These are phyloP conservation scores for Fraxinus sp. DNA, from an alignment of 305 asterid species.

Conservation along the genomic window DNA sequence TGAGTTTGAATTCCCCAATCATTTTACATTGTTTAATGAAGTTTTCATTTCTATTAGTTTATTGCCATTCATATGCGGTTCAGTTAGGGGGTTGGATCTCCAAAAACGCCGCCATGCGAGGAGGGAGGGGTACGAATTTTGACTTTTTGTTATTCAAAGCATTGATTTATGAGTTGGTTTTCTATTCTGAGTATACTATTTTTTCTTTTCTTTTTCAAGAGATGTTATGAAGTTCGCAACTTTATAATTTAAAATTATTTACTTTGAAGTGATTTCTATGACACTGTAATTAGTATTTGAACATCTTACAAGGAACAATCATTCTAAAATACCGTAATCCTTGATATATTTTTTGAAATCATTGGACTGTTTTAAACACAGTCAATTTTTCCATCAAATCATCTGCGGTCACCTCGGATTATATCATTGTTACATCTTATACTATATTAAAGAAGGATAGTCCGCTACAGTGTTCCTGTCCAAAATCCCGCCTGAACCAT, in stretches of 20 bases:
- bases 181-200: background rate
- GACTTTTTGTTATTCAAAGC: conserved; percentile 16
- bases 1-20: background rate
- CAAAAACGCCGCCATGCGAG: conserved; percentile 29
- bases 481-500: too few relatives aligned
- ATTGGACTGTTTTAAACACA: too few relatives aligned
- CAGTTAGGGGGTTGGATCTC: conserved; percentile 23
- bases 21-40: background rate
- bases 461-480: too few relatives aligned
- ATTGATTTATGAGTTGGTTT: background rate
- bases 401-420: too few relatives aligned
- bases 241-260: too few relatives aligned
- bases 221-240: background rate
- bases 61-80: background rate
- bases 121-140: conserved; percentile 10
- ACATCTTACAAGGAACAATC: background rate
- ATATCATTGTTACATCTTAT: too few relatives aligned
- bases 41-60: background rate
- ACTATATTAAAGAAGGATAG: too few relatives aligned
- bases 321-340: too few relatives aligned
- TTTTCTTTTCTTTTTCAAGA: too few relatives aligned
- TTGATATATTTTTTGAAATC: too few relatives aligned
- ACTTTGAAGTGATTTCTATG: background rate
- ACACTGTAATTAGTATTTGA: background rate
- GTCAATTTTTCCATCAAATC: too few relatives aligned